A percentile compares a stretch with the other conserved stretches of the same genome.
Conservation (phyloP, 1,284 basidiomycete genomes). For the Coniferiporia weirii region DNA sequence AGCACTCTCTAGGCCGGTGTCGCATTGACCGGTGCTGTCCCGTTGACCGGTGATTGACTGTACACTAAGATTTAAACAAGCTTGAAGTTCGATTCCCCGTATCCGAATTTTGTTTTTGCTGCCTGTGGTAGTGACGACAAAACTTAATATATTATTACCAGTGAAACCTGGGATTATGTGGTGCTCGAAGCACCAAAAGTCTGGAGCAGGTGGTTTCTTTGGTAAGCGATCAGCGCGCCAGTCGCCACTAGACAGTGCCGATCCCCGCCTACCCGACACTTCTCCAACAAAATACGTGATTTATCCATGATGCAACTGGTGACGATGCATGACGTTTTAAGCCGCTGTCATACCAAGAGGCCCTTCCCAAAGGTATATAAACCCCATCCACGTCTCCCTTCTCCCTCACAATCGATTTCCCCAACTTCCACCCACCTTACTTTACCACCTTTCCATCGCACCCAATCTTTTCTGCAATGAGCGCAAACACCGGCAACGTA, state of each 20-base stretch:
- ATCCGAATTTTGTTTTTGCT: background rate
- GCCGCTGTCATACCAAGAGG: background rate
- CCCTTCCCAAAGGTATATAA: background rate
- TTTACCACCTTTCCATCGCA: background rate
- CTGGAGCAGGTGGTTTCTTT: too few relatives aligned
- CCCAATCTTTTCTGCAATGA: background rate
- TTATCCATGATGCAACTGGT: conserved; percentile 6
- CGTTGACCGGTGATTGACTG: too few relatives aligned
- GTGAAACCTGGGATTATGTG: background rate
- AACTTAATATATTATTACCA: too few relatives aligned
- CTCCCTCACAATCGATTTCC: background rate
- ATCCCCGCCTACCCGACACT: conserved; percentile 2
- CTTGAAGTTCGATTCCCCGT: conserved; percentile 68
- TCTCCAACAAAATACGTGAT: background rate
- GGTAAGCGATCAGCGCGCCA: too few relatives aligned
- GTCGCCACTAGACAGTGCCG: too few relatives aligned
- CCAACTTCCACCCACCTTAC: background rate
- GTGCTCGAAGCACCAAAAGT: too few relatives aligned
- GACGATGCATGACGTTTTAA: conserved; percentile 6
- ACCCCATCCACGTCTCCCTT: background rate
- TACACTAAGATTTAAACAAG: too few relatives aligned
- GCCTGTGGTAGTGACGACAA: too few relatives aligned
- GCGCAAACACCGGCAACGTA: conserved; percentile 9
- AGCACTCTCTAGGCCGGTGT: too few relatives aligned
- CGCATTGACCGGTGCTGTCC: too few relatives aligned